These are phyloP conservation scores for Inga leiocalycina DNA, from an alignment of 306 rosid species.

Conservation along the genomic window DNA sequence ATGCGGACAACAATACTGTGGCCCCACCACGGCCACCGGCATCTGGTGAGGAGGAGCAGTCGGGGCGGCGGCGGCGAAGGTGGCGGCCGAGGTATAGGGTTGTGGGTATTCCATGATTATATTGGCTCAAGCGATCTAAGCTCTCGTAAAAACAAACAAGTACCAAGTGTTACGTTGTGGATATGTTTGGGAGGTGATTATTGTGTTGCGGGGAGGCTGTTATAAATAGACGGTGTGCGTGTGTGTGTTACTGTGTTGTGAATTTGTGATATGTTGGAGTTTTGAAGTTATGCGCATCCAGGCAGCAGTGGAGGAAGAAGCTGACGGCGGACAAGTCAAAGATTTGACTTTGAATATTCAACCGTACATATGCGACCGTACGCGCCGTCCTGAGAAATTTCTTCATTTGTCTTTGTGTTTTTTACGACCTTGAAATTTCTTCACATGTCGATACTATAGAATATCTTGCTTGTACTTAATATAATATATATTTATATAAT, in stretches of 20 bases:
- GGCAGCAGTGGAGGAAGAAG: neutral
- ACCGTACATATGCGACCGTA: too few species aligned
- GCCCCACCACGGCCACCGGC: slow-evolving; percentile 36
- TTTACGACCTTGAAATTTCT: too few species aligned
- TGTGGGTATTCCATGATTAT: slow-evolving; percentile 22
- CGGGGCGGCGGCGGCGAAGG: neutral
- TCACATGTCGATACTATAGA: too few species aligned
- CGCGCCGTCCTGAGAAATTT: too few species aligned
- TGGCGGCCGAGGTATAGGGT: neutral
- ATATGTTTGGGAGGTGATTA: neutral
- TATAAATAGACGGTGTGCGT: too few species aligned
- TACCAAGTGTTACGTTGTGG: neutral
- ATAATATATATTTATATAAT: too few species aligned
- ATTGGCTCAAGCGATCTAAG: too few species aligned
- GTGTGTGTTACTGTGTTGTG: neutral
- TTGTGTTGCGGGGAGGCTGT: too few species aligned
- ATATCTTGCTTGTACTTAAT: too few species aligned
- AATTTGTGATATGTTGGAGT: neutral
- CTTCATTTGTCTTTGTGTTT: too few species aligned
- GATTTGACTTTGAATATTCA: too few species aligned
- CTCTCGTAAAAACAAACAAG: neutral
- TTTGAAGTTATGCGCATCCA: neutral
- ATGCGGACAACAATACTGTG: slow-evolving; percentile 49
- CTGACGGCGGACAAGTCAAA: neutral
- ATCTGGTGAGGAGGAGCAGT: neutral